phyloP scores from a whole-genome alignment of 106 monocot species.

The Platanthera zijinensis region DNA sequence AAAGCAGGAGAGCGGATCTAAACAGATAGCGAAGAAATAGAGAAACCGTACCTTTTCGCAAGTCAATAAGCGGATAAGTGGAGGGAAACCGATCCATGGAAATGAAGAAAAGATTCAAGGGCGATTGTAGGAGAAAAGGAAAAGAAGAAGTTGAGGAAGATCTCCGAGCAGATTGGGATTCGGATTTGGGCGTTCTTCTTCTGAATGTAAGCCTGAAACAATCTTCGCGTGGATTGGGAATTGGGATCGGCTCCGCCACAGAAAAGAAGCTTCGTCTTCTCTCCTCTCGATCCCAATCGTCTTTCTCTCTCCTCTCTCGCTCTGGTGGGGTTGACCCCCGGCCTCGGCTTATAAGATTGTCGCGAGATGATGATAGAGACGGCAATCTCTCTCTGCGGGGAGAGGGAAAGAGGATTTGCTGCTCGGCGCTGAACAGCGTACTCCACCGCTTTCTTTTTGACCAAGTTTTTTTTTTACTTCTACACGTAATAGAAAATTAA shows the following conservation, averaged over 20 bases:
- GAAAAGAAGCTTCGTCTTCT: background rate
- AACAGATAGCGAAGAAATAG: background rate
- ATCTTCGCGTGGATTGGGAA: background rate
- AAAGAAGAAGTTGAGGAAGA: background rate
- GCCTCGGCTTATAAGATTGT: background rate
- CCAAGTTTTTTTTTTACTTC: no score
- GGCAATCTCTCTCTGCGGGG: background rate
- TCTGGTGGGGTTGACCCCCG: background rate
- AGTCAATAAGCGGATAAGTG: conserved; percentile 12
- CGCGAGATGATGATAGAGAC: background rate
- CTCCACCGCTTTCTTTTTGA: background rate
- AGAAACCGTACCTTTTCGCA: conserved; percentile 16
- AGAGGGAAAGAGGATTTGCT: background rate
- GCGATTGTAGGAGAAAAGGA: background rate
- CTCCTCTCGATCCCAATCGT: conserved; percentile 5
- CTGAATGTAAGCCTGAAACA: background rate
- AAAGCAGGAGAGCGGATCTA: conserved; percentile 11
- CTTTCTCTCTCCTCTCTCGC: background rate
- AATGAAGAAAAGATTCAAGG: background rate
- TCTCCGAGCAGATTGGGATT: background rate
- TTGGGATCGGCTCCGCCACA: background rate
- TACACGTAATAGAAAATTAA: no score
- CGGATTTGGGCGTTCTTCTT: background rate
- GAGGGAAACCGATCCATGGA: conserved; percentile 15
- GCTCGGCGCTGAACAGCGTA: background rate